Percentiles rank a stretch among this genome's conserved stretches.
Evolutionary conservation across 495 filamentous ascomycete species (phyloP).

Genomic region (Neurospora discreta): DNA sequence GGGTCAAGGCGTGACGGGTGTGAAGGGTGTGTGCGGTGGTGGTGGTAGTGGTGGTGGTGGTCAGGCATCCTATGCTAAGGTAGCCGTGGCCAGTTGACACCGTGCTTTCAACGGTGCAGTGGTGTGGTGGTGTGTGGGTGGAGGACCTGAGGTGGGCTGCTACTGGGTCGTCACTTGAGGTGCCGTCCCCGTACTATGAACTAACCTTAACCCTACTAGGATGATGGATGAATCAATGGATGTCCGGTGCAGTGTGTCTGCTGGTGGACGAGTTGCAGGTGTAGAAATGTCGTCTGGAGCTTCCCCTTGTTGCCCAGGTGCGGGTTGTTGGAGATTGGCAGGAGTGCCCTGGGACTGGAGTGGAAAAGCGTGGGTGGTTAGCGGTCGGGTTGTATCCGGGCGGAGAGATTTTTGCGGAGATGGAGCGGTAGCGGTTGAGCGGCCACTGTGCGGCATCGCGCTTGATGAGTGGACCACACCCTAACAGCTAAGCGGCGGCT

Average conservation of each 20-base stretch:
- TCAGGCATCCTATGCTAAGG: too few relatives aligned
- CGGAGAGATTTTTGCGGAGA: not conserved
- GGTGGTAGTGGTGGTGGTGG: not conserved
- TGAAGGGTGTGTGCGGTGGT: not conserved
- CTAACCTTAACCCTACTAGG: not conserved
- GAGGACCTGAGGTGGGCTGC: not conserved
- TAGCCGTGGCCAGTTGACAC: too few relatives aligned
- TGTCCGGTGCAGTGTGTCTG: not conserved
- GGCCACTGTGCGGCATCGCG: not conserved
- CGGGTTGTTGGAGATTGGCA: not conserved
- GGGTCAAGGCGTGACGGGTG: slow-evolving; percentile 5
- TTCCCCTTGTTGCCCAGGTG: too few relatives aligned
- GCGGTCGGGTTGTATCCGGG: not conserved
- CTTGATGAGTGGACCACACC: not conserved
- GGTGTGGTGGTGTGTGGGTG: not conserved
- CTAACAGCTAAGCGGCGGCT: not conserved
- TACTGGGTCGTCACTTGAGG: not conserved
- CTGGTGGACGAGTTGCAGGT: not conserved
- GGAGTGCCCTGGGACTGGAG: not conserved
- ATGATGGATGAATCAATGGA: not conserved
- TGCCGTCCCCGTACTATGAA: too few relatives aligned
- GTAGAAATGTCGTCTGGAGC: not conserved
- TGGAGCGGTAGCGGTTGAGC: not conserved
- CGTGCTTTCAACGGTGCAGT: too few relatives aligned
- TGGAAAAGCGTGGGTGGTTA: not conserved